A percentile compares a stretch with the other conserved stretches of the same genome.
Evolutionary conservation across 129 eudicot species (phyloP).

Genomic region (Escallonia herrerae): DNA sequence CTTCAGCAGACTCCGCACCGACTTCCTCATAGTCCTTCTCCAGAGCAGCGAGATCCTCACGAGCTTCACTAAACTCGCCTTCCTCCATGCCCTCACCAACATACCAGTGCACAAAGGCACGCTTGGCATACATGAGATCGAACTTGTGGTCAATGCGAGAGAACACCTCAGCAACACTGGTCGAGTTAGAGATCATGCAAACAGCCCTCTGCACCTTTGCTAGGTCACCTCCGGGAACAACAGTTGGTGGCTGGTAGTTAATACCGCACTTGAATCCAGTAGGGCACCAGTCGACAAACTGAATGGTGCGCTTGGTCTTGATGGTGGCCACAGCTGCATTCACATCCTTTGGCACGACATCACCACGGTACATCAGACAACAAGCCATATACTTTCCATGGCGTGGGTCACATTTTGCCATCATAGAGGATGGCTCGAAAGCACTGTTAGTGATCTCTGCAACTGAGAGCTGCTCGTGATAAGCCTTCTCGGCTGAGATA

Average conservation of each 20-base stretch:
- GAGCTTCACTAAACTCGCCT: conserved; percentile 40
- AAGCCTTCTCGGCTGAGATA: conserved; percentile 35
- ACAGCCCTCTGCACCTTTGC: conserved; percentile 46
- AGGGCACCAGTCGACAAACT: conserved; percentile 57
- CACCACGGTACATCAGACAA: conserved; percentile 41
- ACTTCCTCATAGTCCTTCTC: conserved; percentile 45
- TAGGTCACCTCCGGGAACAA: conserved; percentile 33
- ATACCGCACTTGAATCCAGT: conserved; percentile 56
- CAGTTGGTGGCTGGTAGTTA: conserved; percentile 48
- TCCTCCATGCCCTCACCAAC: conserved; percentile 47
- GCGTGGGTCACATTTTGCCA: conserved; percentile 41
- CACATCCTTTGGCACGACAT: conserved; percentile 44
- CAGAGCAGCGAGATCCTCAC: conserved; percentile 36
- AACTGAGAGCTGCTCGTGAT: conserved; percentile 34
- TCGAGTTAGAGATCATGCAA: conserved; percentile 37
- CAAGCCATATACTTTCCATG: conserved; percentile 42
- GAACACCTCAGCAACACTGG: conserved; percentile 41
- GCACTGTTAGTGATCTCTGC: conserved; percentile 44
- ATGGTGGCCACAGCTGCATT: conserved; percentile 48
- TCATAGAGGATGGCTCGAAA: conserved; percentile 41
- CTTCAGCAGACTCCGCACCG: conserved; percentile 37
- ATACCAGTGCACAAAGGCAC: conserved; percentile 44
- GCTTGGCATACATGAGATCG: conserved; percentile 34
- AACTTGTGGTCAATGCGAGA: conserved; percentile 36
- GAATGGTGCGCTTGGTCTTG: conserved; percentile 44